Base-by-base conservation (phyloP, 1,284 basidiomycete species). In the Boletus mariae region DNA sequence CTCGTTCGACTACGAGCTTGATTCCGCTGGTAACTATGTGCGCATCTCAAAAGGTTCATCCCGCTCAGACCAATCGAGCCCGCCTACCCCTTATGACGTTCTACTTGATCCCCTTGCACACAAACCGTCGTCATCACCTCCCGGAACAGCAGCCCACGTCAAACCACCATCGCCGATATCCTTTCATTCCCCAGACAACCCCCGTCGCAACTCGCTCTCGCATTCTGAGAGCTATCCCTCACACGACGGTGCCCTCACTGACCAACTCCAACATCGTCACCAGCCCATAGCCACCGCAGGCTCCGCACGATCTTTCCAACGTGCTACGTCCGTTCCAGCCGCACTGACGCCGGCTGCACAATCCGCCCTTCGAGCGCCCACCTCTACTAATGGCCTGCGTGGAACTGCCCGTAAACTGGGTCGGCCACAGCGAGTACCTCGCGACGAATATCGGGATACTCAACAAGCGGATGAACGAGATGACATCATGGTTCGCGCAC, bases 1-100 rank as follows among this genome's bases (percentile, higher is more conserved):
- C 55, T 87, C 85, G 3, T 87, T 89, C 65, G 81, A 84, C 60
- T 89, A 86, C 58, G 76, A 82, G 55, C 72, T 75, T 47, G 82
- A 85, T 65, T 73, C 75, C 5, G 71, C 80, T 4, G 86, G 85
- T 4, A 79, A 86, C 59, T 76, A 77, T 55, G 73, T 84, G 38
- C 82, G 86, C 40, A 60, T 75, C 35, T 76, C 79, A 37, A 78
- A 78, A 58, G 70, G 71, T 29, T 71, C 69, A 29, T 60, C 68
- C 44, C 62, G 64, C 11, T 64, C 68, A 38, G 67, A 64, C 45
- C 63, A 70, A 26, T 71, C 72, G 1, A 71, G 58, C 5, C 74
- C 76, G 2, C 75, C 78, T 2, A 73, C 74, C 1, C 73, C 75
- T 42, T 57, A 71, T 10, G 66, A 68, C 0, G 44, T 31, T 37